Evolutionary conservation across 768 basidiomycete species (phyloP).

Genomic region (Daedaleopsis nitida): DNA sequence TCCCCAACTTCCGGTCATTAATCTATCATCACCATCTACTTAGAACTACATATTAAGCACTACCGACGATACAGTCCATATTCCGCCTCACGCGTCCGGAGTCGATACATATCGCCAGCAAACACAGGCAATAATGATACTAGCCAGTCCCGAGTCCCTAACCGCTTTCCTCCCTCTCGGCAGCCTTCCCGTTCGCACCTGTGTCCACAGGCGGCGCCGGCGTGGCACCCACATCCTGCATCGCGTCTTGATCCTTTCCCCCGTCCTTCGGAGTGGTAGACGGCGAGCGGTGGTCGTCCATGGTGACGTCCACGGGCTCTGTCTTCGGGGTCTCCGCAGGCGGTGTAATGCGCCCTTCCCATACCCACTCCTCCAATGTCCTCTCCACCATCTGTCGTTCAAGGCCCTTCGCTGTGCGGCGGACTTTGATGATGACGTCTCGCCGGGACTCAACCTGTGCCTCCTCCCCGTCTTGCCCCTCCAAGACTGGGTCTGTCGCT

Average conservation of each 20-base stretch:
- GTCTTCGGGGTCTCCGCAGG: background rate
- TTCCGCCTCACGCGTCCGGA: background rate
- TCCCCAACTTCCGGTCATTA: too few species aligned
- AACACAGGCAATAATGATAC: constrained; percentile 16
- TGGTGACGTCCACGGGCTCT: constrained; percentile 3
- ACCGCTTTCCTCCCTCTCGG: background rate
- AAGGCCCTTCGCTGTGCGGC: constrained; percentile 54
- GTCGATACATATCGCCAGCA: constrained; percentile 2
- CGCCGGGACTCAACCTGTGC: constrained; percentile 46
- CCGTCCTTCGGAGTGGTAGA: background rate
- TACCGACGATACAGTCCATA: too few species aligned
- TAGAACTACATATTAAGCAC: too few species aligned
- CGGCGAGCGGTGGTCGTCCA: background rate
- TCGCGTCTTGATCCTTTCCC: constrained; percentile 6
- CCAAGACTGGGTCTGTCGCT: constrained; percentile 24
- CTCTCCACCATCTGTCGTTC: constrained; percentile 77
- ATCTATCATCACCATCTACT: background rate
- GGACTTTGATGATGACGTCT: constrained; percentile 58
- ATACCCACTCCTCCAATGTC: constrained; percentile 67
- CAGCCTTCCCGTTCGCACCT: background rate
- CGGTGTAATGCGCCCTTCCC: constrained; percentile 35
- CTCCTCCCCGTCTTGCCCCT: constrained; percentile 26
- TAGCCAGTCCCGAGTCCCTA: background rate
- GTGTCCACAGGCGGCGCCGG: background rate
- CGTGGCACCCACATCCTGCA: constrained; percentile 3